Evolutionary conservation across 352 stramenopile species (phyloP).

Genomic region (Lagenidium giganteum): DNA sequence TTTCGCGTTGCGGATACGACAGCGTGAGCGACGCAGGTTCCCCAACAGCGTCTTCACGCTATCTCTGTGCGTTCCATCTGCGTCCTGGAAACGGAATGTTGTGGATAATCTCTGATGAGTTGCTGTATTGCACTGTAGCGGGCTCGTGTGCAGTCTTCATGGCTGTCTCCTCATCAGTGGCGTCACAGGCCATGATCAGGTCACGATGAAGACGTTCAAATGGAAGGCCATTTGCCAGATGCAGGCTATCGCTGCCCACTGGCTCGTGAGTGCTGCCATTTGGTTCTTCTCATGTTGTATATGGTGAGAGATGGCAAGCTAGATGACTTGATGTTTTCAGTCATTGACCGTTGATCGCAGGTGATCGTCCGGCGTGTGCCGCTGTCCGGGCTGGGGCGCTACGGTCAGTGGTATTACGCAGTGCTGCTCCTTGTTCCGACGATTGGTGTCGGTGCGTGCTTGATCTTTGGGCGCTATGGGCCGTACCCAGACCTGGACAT

Average conservation of each 20-base stretch:
- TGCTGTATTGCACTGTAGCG: constrained; percentile 5
- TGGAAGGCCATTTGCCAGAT: constrained; percentile 21
- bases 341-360: constrained; percentile 9
- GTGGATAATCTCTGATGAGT: neutral
- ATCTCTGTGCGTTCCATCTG: constrained; percentile 15
- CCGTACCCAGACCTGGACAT: constrained; percentile 27
- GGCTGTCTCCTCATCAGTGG: constrained; percentile 27
- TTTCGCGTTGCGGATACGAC: constrained; percentile 22
- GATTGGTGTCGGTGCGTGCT: constrained; percentile 18
- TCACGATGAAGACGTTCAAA: constrained; percentile 7
- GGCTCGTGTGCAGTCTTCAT: constrained; percentile 22
- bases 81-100: neutral
- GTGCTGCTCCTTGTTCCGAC: constrained; percentile 16
- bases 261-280: constrained; percentile 24
- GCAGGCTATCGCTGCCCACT: constrained; percentile 25
- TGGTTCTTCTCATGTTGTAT: constrained; percentile 24
- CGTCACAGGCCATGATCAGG: constrained; percentile 23
- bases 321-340: neutral
- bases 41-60: constrained; percentile 27
- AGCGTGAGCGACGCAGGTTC: constrained; percentile 24
- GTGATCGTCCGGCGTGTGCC: constrained; percentile 24
- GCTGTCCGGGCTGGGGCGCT: constrained; percentile 11
- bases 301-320: constrained; percentile 1
- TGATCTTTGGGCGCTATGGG: constrained; percentile 19
- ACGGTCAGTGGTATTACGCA: constrained; percentile 15